Evolutionary conservation across 208 protist genomes (phyloP), one percentile per base, ranked within the genome.

Genomic region (Strigomonas culicis): DNA sequence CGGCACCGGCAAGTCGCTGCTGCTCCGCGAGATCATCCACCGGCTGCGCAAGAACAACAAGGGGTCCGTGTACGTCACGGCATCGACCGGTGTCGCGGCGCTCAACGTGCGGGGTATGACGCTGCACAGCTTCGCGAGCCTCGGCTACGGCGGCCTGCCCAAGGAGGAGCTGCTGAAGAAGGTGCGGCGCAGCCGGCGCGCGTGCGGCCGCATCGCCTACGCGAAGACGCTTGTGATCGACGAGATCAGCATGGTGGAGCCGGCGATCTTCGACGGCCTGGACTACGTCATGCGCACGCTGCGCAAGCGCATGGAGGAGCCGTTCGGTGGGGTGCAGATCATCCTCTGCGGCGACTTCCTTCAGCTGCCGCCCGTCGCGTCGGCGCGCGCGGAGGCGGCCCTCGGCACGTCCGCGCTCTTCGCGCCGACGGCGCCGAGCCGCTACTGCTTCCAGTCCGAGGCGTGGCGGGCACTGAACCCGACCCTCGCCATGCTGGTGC

Each of bases 251-350:
- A 97, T 97, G 92, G 63, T 98, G 31, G 74, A 86, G 32, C 77
- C 75, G 34, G 78, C 71, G 52, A 79, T 96, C 28, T 87, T 98
- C 62, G 84, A 91, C 47, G 34, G 86, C 13, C 64, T 97, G 0
- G 92, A 98, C 59, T 81, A 81, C 55, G 66, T 88, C 4, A 90
- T 86, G 11, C 80, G 86, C 0, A 57, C 63, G 13, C 75, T 96
- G 46, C 88, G 90, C 60, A 73, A 80, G 28, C n/a, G n/a, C n/a
- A n/a, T n/a, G n/a, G n/a, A n/a, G n/a, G n/a, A 73, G 47, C 83
- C 93, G 4, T 97, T 98, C 70, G 94, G 94, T 30, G 94, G 92
- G 46, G 91, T 98, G 49, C 94, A 97, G 77, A 61, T 98, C 11
- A 78, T 98, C 39, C 70, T 97, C 39, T 93, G 81, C 3, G 94